A percentile compares a stretch with the other conserved stretches of the same genome.
phyloP scores from a whole-genome alignment of 2,329 filamentous ascomycete species.

The Macroventuria anomochaeta region DNA sequence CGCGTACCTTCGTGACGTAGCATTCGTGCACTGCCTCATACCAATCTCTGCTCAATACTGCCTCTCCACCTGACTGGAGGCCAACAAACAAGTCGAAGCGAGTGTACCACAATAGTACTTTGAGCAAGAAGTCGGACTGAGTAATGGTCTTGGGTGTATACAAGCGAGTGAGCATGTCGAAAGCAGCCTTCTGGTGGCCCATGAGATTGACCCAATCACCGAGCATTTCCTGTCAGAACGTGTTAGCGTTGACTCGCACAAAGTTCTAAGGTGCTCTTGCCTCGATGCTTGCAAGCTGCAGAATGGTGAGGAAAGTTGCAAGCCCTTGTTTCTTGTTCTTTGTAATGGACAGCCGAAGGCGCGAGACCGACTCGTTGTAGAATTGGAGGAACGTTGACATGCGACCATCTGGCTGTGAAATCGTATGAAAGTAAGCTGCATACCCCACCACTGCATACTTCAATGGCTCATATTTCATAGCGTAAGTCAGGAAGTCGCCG shows the following conservation, averaged over 20 bases:
- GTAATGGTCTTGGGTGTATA: conserved; percentile 79
- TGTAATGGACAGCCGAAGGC: conserved; percentile 74
- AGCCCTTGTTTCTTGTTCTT: conserved; percentile 73
- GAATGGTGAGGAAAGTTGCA: conserved; percentile 80
- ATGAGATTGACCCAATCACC: conserved; percentile 95
- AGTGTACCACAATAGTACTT: conserved; percentile 86
- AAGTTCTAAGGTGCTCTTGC: conserved; percentile 56
- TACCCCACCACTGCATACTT: conserved; percentile 89
- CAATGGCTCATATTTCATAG: conserved; percentile 78
- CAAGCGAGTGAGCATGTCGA: conserved; percentile 77
- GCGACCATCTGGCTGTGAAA: conserved; percentile 72
- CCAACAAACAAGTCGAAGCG: conserved; percentile 87
- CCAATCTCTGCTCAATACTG: conserved; percentile 79
- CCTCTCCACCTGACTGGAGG: conserved; percentile 79
- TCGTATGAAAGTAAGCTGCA: conserved; percentile 81
- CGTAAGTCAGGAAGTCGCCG: conserved; percentile 72
- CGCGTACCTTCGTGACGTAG: conserved; percentile 64
- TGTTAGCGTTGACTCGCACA: conserved; percentile 12
- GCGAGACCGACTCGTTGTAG: conserved; percentile 85
- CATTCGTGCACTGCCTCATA: conserved; percentile 70
- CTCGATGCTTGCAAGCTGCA: conserved; percentile 93
- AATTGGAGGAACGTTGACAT: conserved; percentile 85
- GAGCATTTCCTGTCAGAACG: conserved; percentile 74
- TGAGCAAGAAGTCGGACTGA: conserved; percentile 72
- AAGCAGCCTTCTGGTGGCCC: conserved; percentile 89